These are phyloP conservation scores for Saccharomycopsis amapae DNA, from an alignment of 805 yeast species.

Conservation along the genomic window DNA sequence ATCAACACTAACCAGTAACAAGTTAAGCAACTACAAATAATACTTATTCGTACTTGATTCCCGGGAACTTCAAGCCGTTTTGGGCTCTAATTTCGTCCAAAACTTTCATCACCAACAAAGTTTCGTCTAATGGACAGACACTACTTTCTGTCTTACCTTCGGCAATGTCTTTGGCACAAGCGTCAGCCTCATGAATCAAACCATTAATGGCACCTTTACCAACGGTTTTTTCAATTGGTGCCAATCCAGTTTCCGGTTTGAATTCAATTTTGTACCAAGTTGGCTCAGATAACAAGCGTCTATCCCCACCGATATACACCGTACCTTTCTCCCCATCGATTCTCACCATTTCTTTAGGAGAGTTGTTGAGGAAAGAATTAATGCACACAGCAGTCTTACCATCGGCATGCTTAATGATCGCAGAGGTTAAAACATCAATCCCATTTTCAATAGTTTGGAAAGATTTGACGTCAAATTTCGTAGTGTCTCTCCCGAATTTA, in stretches of 20 bases:
- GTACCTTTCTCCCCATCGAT: conserved; percentile 17
- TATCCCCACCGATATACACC: conserved; percentile 19
- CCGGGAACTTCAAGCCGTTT: conserved; percentile 38
- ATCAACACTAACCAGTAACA: no score
- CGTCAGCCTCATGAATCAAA: conserved; percentile 50
- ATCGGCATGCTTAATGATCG: conserved; percentile 33
- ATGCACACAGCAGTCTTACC: conserved; percentile 38
- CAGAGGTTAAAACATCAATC: conserved; percentile 37
- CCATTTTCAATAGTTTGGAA: conserved; percentile 34
- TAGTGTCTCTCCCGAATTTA: conserved; percentile 27
- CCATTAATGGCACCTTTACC: conserved; percentile 36
- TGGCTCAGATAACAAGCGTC: conserved; percentile 23
- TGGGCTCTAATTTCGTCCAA: conserved; percentile 42
- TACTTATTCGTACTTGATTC: conserved; percentile 9
- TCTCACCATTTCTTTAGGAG: conserved; percentile 6
- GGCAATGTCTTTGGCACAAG: conserved; percentile 39
- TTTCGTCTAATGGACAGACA: conserved; percentile 38
- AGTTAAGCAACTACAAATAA: no score
- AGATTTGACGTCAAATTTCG: conserved; percentile 25
- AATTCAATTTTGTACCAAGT: conserved; percentile 29
- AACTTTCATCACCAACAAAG: conserved; percentile 38
- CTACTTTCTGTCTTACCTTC: conserved; percentile 34
- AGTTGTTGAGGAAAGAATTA: conserved; percentile 20
- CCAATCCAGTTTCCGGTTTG: conserved; percentile 23
- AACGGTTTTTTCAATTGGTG: conserved; percentile 29